Conservation (phyloP, 495 filamentous ascomycete species). For the Darksidea phi region DNA sequence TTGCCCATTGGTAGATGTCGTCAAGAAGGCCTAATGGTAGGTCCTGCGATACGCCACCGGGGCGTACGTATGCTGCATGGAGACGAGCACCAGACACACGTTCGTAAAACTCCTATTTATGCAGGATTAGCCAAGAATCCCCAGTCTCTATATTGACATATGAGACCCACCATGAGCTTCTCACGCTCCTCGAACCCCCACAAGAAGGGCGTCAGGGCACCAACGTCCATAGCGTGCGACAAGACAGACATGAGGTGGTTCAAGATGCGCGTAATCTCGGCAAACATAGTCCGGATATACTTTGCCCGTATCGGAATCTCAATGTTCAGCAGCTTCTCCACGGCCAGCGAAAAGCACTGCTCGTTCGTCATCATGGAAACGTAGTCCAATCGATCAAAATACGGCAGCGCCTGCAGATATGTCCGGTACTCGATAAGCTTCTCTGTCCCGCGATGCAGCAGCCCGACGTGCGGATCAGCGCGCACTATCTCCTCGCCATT, state of each 20-base stretch:
- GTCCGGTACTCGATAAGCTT: slow-evolving; percentile 99
- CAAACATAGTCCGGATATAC: slow-evolving; percentile 95
- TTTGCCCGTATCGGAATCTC: slow-evolving; percentile 96
- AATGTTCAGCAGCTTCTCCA: slow-evolving; percentile 97
- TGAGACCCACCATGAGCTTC: slow-evolving; percentile 78
- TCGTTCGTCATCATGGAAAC: slow-evolving; percentile 99
- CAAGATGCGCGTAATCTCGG: slow-evolving; percentile 88
- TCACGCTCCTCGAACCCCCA: slow-evolving; percentile 99
- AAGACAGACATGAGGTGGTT: slow-evolving; percentile 99
- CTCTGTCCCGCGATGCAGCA: slow-evolving; percentile 96
- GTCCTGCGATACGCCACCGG: slow-evolving; percentile 95
- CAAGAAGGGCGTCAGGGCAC: slow-evolving; percentile 95
- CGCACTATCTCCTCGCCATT: slow-evolving; percentile 98
- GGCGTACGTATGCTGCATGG: slow-evolving; percentile 96
- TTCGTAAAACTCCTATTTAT: slow-evolving; percentile 99
- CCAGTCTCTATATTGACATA: background rate
- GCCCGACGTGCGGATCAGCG: slow-evolving; percentile 92
- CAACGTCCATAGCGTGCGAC: slow-evolving; percentile 99
- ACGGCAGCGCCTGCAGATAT: slow-evolving; percentile 95
- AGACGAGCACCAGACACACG: slow-evolving; percentile 97
- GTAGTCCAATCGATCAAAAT: slow-evolving; percentile 98
- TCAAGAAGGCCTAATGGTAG: slow-evolving; percentile 91
- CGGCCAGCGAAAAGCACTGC: slow-evolving; percentile 91
- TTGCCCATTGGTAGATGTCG: slow-evolving; percentile 99
- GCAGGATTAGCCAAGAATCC: background rate